Evolutionary conservation across 208 protist species (phyloP).

Genomic region (Acanthamoeba castellanii): DNA sequence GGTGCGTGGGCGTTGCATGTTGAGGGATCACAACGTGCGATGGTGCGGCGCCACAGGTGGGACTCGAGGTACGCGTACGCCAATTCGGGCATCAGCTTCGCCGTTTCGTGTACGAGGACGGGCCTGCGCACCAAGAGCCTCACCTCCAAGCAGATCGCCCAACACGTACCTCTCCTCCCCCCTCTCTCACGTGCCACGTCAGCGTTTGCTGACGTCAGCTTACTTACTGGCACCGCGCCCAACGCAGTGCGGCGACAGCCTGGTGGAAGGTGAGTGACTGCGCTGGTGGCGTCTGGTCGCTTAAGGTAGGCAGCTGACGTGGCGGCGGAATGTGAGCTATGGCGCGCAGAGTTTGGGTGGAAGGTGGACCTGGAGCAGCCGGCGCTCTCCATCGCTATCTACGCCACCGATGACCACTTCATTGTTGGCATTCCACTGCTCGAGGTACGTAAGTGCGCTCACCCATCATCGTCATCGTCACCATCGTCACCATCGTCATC

Average conservation of each 20-base stretch:
- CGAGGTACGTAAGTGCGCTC: background rate
- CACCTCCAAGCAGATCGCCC: background rate
- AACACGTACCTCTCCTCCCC: background rate
- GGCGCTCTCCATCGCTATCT: background rate
- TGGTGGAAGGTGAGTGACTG: background rate
- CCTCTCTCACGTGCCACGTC: background rate
- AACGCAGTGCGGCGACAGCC: background rate
- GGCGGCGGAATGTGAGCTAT: too few species aligned
- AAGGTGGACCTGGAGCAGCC: constrained; percentile 12
- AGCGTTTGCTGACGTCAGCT: background rate
- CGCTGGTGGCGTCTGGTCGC: background rate
- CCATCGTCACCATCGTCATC: background rate
- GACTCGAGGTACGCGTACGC: constrained; percentile 4
- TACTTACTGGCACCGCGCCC: background rate
- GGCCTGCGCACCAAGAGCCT: background rate
- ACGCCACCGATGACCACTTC: constrained; percentile 41
- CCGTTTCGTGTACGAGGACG: constrained; percentile 22
- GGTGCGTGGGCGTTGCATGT: background rate
- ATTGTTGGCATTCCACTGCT: constrained; percentile 10
- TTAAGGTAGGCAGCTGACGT: too few species aligned
- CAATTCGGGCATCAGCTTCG: constrained; percentile 35
- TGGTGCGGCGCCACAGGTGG: background rate
- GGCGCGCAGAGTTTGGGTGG: constrained; percentile 29
- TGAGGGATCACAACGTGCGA: background rate
- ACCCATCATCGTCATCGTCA: background rate